These are phyloP conservation scores for Backusella parvicylindrica DNA, from an alignment of 192 early-diverging fungal species.

Conservation along the genomic window DNA sequence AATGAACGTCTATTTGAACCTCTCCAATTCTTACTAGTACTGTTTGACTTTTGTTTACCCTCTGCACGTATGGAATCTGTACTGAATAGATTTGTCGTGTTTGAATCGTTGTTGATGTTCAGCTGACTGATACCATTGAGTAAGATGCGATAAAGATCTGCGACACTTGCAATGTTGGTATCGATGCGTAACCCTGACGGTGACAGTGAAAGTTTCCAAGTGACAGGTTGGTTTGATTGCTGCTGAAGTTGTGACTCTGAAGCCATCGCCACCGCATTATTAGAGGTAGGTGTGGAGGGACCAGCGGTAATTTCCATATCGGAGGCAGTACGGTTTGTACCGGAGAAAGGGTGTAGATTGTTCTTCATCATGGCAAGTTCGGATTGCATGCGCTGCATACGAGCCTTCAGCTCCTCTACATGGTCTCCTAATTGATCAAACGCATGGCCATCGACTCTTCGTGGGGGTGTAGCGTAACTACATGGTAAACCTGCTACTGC, in stretches of 20 bases:
- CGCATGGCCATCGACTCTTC: conserved; percentile 39
- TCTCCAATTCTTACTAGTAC: neutral
- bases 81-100: conserved; percentile 34
- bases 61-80: conserved; percentile 25
- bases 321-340: neutral
- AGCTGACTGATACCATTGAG: conserved; percentile 40
- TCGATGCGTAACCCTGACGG: conserved; percentile 39
- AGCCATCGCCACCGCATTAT: neutral
- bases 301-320: neutral
- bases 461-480: conserved; percentile 38
- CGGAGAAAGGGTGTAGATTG: conserved; percentile 36
- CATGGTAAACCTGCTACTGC: conserved; percentile 35
- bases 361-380: conserved; percentile 38
- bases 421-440: conserved; percentile 42
- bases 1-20: neutral
- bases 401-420: conserved; percentile 39
- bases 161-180: conserved; percentile 42
- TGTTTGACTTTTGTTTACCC: neutral
- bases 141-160: conserved; percentile 37
- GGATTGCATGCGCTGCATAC: conserved; percentile 41
- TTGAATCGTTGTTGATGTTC: conserved; percentile 39
- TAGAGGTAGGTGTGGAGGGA: neutral
- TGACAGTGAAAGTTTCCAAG: conserved; percentile 37
- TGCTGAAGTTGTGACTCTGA: neutral
- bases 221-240: conserved; percentile 16